Evolutionary conservation across 2,329 filamentous ascomycete genomes (phyloP), one percentile per base, ranked within the genome.

Genomic region (Fusarium concolor): DNA sequence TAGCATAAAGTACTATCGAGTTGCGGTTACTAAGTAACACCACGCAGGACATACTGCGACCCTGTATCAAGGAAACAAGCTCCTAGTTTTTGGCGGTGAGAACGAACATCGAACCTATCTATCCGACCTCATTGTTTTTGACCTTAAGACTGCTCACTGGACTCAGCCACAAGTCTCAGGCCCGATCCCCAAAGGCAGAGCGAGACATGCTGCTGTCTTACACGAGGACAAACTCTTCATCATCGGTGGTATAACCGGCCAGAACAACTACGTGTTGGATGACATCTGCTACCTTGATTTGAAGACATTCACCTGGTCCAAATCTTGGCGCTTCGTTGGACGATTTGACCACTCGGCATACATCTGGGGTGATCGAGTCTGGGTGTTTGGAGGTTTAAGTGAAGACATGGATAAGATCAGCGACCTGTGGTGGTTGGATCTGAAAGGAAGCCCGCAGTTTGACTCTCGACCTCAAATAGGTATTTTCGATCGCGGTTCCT

Each of bases 211-310:
- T 6, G 93, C 96, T 12, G 93, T 97, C 24, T 87, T 99, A 31
- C 92, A 98, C 76, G 94, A 99, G 75, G 95, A 99, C 80, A 98
- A 97, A 76, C 84, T 99, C 10, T 99, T 97, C 76, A 91, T 99
- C 63, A 90, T 97, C 61, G 96, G 96, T 57, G 96, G 96, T n/a
- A 93, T 98, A 72, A 97, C 94, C 7, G 95, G 94, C 3, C 92
- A 95, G 70, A 94, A 96, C 70, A 97, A 93, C 76, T 90, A 93
- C 72, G 94, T 98, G 24, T 84, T 98, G 47, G 95, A 98, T 77
- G 96, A 99, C 76, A 93, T 99, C 50, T 97, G 94, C 82, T 99
- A 97, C 76, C 87, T 99, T 47, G 96, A 99, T 76, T 84, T 99
- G 45, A 97, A 97, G 82, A 98, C 96, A 3, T 97, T 93, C 85